phyloP scores from a whole-genome alignment of 768 basidiomycete species.

The Sarcodon aspratus region DNA sequence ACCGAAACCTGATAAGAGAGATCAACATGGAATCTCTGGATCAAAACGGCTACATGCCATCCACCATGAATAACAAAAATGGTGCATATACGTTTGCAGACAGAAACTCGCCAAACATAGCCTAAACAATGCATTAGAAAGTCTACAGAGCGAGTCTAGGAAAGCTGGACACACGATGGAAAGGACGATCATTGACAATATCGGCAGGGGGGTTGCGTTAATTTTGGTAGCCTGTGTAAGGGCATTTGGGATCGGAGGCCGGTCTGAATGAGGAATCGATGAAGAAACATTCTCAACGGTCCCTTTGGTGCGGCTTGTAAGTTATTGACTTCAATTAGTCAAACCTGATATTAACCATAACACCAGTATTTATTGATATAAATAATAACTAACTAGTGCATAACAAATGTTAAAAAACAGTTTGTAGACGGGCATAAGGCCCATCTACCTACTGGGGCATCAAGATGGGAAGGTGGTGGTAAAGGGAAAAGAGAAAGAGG shows the following conservation, averaged over 20 bases:
- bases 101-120: slow-evolving; percentile 91
- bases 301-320: too few relatives aligned
- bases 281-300: slow-evolving; percentile 10
- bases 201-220: slow-evolving; percentile 74
- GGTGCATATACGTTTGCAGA: slow-evolving; percentile 89
- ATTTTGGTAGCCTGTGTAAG: slow-evolving; percentile 47
- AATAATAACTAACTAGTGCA: too few relatives aligned
- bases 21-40: slow-evolving; percentile 17
- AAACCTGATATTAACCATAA: too few relatives aligned
- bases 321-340: too few relatives aligned
- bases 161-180: slow-evolving; percentile 56
- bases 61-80: slow-evolving; percentile 92
- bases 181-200: slow-evolving; percentile 82
- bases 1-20: slow-evolving; percentile 43
- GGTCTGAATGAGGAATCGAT: slow-evolving; percentile 23
- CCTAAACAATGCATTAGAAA: slow-evolving; percentile 29
- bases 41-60: slow-evolving; percentile 33
- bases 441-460: too few relatives aligned
- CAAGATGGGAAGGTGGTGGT: too few relatives aligned
- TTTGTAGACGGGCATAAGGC: too few relatives aligned
- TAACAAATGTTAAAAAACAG: too few relatives aligned
- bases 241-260: slow-evolving; percentile 69
- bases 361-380: too few relatives aligned
- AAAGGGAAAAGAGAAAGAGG: too few relatives aligned
- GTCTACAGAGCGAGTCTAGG: not conserved